Evolutionary conservation across 2,329 filamentous ascomycete species (phyloP).

Genomic region (Neofusicoccum sp.): DNA sequence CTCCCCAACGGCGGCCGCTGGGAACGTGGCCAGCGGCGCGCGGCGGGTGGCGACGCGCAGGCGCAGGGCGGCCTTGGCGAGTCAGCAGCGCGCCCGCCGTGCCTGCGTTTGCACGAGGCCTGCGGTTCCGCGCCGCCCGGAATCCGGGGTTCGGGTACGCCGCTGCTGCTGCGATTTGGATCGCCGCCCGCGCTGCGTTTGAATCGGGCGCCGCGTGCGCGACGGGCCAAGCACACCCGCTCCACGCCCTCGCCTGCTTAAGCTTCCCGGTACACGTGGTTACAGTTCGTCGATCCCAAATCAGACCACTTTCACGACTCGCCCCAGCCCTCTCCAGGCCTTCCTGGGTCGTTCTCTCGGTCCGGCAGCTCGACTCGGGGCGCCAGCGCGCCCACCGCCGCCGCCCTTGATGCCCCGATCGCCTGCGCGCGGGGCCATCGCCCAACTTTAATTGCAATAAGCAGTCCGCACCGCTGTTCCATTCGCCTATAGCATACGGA

Average conservation of each 20-base stretch:
- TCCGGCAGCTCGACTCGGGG: neutral
- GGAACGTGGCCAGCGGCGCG: neutral
- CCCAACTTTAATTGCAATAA: conserved; percentile 3
- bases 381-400: too few species aligned
- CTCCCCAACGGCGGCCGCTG: neutral
- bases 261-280: neutral
- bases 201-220: neutral
- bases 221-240: neutral
- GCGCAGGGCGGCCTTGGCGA: neutral
- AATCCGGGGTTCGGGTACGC: neutral
- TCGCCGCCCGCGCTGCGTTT: neutral
- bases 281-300: neutral
- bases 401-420: neutral
- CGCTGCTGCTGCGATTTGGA: neutral
- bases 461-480: neutral
- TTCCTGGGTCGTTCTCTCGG: neutral
- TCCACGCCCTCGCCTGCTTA: neutral
- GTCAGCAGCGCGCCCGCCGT: neutral
- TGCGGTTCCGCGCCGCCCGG: conserved; percentile 2
- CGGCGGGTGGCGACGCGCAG: neutral
- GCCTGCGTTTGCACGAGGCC: neutral
- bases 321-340: neutral
- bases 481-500: neutral
- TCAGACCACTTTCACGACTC: conserved; percentile 15
- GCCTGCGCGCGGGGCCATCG: neutral